These are phyloP conservation scores for Cladosporium sp. DNA, from an alignment of 2,329 filamentous ascomycete species.

Conservation along the genomic window DNA sequence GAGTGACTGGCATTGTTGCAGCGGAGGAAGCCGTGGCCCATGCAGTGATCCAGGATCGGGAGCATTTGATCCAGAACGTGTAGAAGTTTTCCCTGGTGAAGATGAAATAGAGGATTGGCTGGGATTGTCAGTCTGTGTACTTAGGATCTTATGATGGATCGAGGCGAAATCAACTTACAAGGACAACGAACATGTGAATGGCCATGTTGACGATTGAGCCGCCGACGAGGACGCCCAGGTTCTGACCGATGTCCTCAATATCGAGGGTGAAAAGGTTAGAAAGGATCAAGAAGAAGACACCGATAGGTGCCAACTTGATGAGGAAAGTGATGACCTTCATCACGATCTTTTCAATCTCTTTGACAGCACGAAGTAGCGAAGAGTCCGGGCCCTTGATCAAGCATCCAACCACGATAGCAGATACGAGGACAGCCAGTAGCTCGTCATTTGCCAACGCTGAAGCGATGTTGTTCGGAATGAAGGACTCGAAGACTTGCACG, in stretches of 20 bases:
- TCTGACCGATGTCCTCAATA: constrained; percentile 45
- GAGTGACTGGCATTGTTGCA: constrained; percentile 49
- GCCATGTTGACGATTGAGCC: constrained; percentile 45
- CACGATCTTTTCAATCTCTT: constrained; percentile 48
- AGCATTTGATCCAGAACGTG: constrained; percentile 45
- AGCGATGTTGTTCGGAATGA: constrained; percentile 49
- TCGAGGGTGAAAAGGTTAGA: constrained; percentile 50
- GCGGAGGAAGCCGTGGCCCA: constrained; percentile 54
- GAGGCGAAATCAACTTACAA: background rate
- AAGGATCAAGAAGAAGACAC: constrained; percentile 53
- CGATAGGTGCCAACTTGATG: constrained; percentile 48
- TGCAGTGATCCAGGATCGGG: constrained; percentile 51
- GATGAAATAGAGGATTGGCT: constrained; percentile 39
- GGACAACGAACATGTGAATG: constrained; percentile 21
- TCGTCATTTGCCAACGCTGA: constrained; percentile 44
- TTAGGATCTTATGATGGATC: background rate
- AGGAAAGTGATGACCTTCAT: constrained; percentile 45
- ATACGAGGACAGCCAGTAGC: constrained; percentile 47
- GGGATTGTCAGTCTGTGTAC: background rate
- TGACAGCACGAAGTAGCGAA: constrained; percentile 40
- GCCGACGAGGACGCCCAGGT: constrained; percentile 49
- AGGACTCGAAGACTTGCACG: constrained; percentile 46
- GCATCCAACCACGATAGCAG: constrained; percentile 45
- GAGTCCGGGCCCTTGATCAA: constrained; percentile 40
- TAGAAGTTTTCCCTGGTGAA: constrained; percentile 47